A percentile compares a stretch with the other conserved stretches of the same genome.
Conservation (phyloP, 2,329 filamentous ascomycete species). For the Colletotrichum coccodes region DNA sequence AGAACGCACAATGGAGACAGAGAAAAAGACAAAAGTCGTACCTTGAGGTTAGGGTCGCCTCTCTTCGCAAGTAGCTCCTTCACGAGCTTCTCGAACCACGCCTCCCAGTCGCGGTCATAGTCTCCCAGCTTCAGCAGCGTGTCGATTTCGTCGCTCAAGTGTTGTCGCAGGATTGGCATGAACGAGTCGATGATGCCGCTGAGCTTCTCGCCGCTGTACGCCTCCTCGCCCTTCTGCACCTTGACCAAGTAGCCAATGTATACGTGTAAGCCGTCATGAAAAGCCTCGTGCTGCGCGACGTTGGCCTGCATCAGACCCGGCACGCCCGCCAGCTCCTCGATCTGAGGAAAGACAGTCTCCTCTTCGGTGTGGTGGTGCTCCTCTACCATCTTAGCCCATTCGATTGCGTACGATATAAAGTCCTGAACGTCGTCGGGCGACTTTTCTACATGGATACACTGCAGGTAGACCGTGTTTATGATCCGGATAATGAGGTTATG, state of each 20-base stretch:
- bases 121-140: conserved; percentile 45
- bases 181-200: conserved; percentile 47
- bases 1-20: background rate
- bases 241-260: conserved; percentile 45
- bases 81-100: conserved; percentile 39
- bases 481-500: conserved; percentile 43
- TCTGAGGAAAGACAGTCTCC: conserved; percentile 42
- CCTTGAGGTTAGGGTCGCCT: conserved; percentile 36
- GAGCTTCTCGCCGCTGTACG: conserved; percentile 45
- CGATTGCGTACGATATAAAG: conserved; percentile 40
- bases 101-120: conserved; percentile 47
- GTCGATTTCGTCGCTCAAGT: conserved; percentile 51
- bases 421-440: conserved; percentile 37
- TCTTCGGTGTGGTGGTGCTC: conserved; percentile 48
- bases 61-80: conserved; percentile 32
- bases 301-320: conserved; percentile 43
- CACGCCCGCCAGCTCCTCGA: conserved; percentile 41
- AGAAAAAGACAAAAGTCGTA: background rate
- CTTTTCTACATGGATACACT: conserved; percentile 37
- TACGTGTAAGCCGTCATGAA: conserved; percentile 43
- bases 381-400: conserved; percentile 38
- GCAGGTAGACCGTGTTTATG: conserved; percentile 41
- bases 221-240: conserved; percentile 39
- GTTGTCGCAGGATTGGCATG: conserved; percentile 43
- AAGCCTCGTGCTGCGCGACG: conserved; percentile 46